Percentiles rank a stretch among this genome's conserved stretches.
Evolutionary conservation across 164 flowering plant species (phyloP).

Genomic region (Umbilicus rupestris): DNA sequence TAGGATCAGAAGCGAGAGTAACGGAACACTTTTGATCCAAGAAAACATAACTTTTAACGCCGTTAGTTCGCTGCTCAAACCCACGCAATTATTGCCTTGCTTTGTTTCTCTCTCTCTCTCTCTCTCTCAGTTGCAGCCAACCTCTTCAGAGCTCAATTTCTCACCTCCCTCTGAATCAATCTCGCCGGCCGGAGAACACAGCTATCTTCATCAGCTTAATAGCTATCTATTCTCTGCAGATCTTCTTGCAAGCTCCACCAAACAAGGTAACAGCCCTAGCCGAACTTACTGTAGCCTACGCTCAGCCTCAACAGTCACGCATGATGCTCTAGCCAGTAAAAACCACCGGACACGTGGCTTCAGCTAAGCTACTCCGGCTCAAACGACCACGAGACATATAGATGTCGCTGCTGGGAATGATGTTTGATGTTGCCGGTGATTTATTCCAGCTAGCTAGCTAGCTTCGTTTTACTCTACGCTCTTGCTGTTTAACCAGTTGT

Average conservation of each 20-base stretch:
- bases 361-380: too few relatives aligned
- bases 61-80: neutral
- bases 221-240: neutral
- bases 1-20: neutral
- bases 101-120: neutral
- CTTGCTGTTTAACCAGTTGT: neutral
- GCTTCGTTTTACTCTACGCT: neutral
- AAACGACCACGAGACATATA: too few relatives aligned
- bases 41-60: neutral
- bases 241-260: neutral
- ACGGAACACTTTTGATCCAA: neutral
- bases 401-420: neutral
- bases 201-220: neutral
- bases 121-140: neutral
- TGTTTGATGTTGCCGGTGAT: neutral
- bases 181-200: neutral
- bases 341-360: too few relatives aligned
- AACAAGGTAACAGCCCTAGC: neutral
- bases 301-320: too few relatives aligned
- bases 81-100: neutral
- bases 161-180: neutral
- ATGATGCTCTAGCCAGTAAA: too few relatives aligned
- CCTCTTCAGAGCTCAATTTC: neutral
- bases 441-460: constrained; percentile 2
- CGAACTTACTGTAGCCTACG: neutral